These are phyloP conservation scores for Entonaema liquescens DNA, from an alignment of 495 filamentous ascomycete species.

Conservation along the genomic window DNA sequence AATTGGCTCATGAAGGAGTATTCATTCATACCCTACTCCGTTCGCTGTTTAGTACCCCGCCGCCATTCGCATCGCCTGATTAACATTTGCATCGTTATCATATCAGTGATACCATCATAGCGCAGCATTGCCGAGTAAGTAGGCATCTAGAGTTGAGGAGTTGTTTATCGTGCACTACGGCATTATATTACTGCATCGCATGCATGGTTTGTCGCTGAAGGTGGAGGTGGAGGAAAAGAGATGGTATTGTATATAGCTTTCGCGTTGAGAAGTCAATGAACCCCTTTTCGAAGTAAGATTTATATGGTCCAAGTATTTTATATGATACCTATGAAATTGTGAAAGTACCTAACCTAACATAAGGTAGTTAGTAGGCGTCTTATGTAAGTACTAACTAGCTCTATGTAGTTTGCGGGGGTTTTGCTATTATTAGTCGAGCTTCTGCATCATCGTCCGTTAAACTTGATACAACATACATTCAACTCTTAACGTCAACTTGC, in stretches of 20 bases:
- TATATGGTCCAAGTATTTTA: not conserved
- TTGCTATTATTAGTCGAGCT: constrained; percentile 6
- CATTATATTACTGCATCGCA: constrained; percentile 15
- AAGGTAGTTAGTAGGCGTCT: not conserved
- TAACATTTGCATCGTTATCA: constrained; percentile 28
- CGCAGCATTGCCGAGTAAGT: constrained; percentile 23
- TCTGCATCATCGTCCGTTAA: not conserved
- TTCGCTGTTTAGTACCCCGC: no score
- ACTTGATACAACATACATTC: not conserved
- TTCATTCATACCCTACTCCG: not conserved
- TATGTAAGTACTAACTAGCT: not conserved
- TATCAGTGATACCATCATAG: constrained; percentile 41
- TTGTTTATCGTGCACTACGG: not conserved
- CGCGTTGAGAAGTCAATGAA: constrained; percentile 7
- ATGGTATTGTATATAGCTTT: constrained; percentile 20
- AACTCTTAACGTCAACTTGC: not conserved
- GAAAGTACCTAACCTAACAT: not conserved
- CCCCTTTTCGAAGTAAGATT: not conserved
- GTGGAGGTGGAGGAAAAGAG: not conserved
- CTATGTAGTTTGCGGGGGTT: constrained; percentile 19
- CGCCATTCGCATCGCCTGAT: constrained; percentile 13
- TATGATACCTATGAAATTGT: not conserved
- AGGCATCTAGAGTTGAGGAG: constrained; percentile 20
- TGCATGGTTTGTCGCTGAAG: not conserved
- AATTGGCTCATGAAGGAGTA: not conserved